Base-by-base conservation (phyloP, 148 eudicot species). In the Salicornia ramosissima region DNA sequence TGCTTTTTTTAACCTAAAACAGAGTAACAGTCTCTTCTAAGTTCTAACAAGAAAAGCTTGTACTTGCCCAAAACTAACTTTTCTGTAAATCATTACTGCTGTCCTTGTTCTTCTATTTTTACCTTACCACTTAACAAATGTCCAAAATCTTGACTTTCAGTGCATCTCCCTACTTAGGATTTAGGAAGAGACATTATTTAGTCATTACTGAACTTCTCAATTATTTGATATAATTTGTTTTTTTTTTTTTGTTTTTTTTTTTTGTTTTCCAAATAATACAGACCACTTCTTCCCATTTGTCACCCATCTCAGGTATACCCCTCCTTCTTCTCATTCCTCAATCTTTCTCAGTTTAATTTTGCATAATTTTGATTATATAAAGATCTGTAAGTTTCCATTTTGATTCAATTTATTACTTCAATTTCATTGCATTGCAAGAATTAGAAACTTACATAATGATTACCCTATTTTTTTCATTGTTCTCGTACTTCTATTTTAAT, bases 191-290 rank as follows among this genome's bases (percentile, higher is more conserved):
- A 70, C 64, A 75, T 70, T 24, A 64, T 69, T 75, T 51, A 13
- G 40, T 36, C 4, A 36, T 3, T 3, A 36, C 40, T 3, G 8
- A 63, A 43, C n/a, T 40, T 50, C 64, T 56, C 67, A 76, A 70
- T 71, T 64, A 57, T 76, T 65, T 55, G 53, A 18, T 56, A 66
- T 65, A 71, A 76, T 76, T 60, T 71, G 61, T 58, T 76, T 67
- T 64, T 76, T 64, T 71, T 36, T 36, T 76, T 59, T 71, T 51
- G 66, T 76, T 66, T 64, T 76, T 64, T 71, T 36, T 36, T 76
- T 65, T 71, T 64, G 71, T 65, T 67, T 61, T 57, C 43, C 33
- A 65, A 26, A 46, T 39, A 30, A 25, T 8, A 50, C 26, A 42
- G 21, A 46, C 60, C 74, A 52, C 74, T 55, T 55, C 57, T 69